Base-by-base conservation (phyloP, 345 rosid genomes). In the Lenwebbia sp. region DNA sequence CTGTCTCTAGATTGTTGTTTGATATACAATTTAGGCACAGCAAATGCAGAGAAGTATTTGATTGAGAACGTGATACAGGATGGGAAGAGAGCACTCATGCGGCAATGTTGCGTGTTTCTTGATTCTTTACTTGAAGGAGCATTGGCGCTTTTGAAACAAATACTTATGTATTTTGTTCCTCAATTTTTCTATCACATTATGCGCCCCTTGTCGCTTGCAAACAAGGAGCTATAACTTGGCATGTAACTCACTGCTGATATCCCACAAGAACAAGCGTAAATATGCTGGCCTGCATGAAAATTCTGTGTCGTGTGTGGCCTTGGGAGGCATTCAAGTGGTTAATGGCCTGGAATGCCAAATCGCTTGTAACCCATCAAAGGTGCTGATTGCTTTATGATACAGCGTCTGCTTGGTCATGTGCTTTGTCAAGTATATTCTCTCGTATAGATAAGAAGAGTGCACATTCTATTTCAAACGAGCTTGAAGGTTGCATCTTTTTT, bases 281-380 rank as follows among this genome's bases (percentile, higher is more conserved):
- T 97, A 89, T 86, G 83, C 85, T 1, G 89, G 90, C 78, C 87
- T 94, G 81, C 96, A 95, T 90, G 99, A 95, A 89, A 88, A 85
- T 88, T 91, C 94, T 82, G 94, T 94, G 76, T 85, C 86, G 10
- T 90, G 92, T 89, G 76, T 88, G 89, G 96, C 98, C 84, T 91
- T 93, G 94, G 99, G 96, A 87, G 95, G 92, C 86, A 95, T 94
- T 90, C 89, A 88, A 87, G 90, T 90, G 85, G 88, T 92, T 85
- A 96, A 96, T 88, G 99, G 98, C 87, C 93, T 95, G 86, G 99
- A 90, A 90, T 95, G 96, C 88, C 94, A 93, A 92, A 91, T 96
- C 83, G 90, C 98, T 78, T 94, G 98, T 92, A 91, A 88, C 88
- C 92, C 96, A 56, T 94, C 87, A 89, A 97, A 94, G 98, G 99